Evolutionary conservation across 2,329 filamentous ascomycete species (phyloP), one percentile per base, ranked within the genome.

Genomic region (Aureobasidium zeae): DNA sequence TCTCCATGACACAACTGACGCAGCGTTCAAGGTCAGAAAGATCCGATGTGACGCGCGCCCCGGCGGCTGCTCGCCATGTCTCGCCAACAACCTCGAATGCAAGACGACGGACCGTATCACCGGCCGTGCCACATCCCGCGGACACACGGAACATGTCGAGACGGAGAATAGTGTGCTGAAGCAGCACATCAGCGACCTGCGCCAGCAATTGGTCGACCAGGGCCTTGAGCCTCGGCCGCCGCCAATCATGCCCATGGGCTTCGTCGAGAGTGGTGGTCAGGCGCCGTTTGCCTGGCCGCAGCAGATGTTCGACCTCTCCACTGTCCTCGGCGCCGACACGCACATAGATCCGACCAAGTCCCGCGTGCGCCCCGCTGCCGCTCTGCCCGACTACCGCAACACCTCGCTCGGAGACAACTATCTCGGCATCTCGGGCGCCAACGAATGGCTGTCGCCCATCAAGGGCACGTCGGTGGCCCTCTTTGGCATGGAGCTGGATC

Each of bases 31-130:
- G 82, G 72, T 86, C 46, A 78, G 86, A 53, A 94, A 94, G 65
- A 93, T 93, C 55, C 78, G 84, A 58, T 93, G 86, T 70, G 86
- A 93, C 67, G 81, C 79, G 43, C 71, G 83, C 29, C 77, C 82
- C 22, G 81, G 84, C 52, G 86, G 85, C 50, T 94, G 86, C 65
- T 85, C 83, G 49, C 82, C 85, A 55, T 94, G 86, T 66, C 68
- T 77, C 53, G 79, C 82, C 62, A 83, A 84, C 58, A 79, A 77
- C 51, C 77, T 83, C 54, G 76, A 84, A 57, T 94, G 86, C 65
- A 81, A 77, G 64, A 87, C 87, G 43, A 94, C 86, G 46, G 86
- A 94, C 62, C 79, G 86, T 54, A 86, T 91, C 57, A 88, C 84
- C 3, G 84, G 86, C 47, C 80, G 83, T 50, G 85, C 86, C 38